These are phyloP conservation scores for Fraxinus ornus DNA, from an alignment of 305 asterid species.

Conservation along the genomic window DNA sequence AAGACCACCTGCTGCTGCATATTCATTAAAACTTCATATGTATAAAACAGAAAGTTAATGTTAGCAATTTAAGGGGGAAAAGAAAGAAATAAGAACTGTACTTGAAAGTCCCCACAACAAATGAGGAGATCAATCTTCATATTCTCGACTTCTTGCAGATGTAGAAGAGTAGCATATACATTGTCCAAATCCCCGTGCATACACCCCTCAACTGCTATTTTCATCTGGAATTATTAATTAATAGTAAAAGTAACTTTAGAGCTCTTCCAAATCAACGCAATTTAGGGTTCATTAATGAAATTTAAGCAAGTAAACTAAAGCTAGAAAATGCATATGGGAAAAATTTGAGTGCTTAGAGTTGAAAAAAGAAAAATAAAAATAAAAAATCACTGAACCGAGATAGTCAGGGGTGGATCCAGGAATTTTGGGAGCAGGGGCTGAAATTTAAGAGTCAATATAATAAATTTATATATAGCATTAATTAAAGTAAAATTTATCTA, in stretches of 20 bases:
- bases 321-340: not conserved
- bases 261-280: not conserved
- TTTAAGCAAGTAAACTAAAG: not conserved
- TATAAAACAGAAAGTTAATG: not conserved
- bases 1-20: not conserved
- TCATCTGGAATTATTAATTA: slow-evolving; percentile 55
- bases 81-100: slow-evolving; percentile 6
- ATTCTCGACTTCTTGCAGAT: slow-evolving; percentile 72
- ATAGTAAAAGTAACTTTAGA: not conserved
- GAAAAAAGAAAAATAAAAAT: no score
- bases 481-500: not conserved
- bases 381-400: no score
- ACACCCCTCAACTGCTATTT: slow-evolving; percentile 94
- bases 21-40: not conserved
- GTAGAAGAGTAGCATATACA: slow-evolving; percentile 72
- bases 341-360: not conserved
- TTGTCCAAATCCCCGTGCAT: slow-evolving; percentile 94
- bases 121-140: slow-evolving; percentile 80
- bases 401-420: no score
- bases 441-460: no score
- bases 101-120: slow-evolving; percentile 99
- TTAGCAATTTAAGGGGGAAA: not conserved
- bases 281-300: not conserved
- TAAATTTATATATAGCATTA: not conserved
- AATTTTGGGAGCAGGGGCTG: no score